phyloP scores from a whole-genome alignment of 441 rosid genomes.

The Pelargonium cotyledonis region DNA sequence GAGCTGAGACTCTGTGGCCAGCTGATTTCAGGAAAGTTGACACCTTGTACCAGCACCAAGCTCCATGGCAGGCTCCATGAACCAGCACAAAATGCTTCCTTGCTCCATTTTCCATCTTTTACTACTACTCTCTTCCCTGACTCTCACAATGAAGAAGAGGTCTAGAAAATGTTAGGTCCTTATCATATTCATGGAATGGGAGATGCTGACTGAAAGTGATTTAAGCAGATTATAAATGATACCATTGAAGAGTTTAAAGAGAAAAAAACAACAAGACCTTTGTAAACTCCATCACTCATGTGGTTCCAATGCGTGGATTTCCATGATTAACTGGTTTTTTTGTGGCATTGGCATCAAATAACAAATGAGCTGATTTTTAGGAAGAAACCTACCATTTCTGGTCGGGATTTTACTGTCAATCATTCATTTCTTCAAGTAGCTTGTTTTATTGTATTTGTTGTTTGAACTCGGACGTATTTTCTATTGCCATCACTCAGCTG shows the following conservation, averaged over 20 bases:
- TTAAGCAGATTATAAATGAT: neutral
- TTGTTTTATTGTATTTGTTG: no score
- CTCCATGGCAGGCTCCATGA: conserved; percentile 61
- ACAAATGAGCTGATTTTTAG: no score
- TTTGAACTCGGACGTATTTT: no score
- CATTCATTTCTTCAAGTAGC: no score
- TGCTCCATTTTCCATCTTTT: neutral
- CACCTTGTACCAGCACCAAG: conserved; percentile 76
- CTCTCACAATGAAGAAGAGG: no score
- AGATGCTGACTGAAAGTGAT: neutral
- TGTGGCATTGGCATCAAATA: no score
- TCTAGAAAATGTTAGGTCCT: neutral
- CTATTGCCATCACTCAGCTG: no score
- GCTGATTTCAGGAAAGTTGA: conserved; percentile 28
- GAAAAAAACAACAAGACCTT: neutral
- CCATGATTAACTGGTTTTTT: neutral
- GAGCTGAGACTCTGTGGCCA: conserved; percentile 46
- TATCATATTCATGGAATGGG: neutral
- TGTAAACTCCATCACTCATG: neutral
- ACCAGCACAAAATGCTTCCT: conserved; percentile 49
- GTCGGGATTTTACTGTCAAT: no score
- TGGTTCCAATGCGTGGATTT: neutral
- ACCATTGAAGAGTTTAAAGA: neutral
- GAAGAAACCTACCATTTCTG: no score
- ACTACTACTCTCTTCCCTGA: neutral